Evolutionary conservation across 148 eudicot species (phyloP), one percentile per base, ranked within the genome.

Genomic region (Diospyros lotus): DNA sequence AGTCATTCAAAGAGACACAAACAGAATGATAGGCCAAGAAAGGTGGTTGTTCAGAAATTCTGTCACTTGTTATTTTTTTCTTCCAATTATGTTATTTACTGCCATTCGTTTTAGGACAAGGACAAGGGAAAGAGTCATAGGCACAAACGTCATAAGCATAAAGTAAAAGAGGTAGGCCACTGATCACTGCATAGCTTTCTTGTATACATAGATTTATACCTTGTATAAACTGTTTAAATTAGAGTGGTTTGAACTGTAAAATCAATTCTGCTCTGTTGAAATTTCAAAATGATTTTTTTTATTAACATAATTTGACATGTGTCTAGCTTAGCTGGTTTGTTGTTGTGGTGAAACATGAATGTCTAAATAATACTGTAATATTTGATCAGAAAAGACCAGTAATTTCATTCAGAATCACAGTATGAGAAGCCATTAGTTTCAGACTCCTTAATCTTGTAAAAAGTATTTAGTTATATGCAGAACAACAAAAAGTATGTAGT

Each of bases 161-260:
- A 84, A 84, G 71, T 40, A 68, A 88, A 83, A 87, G 96, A 90
- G 98, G 98, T 94, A 88, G 82, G 81, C 56, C 51, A 65, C 52
- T 72, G 71, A 60, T 58, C 60, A 82, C 74, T 78, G 18, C 66
- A 8, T 60, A 13, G 18, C 18, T 73, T 56, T 61, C 48, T 42
- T 58, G 8, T 11, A 52, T 50, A 6, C 54, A 9, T 58, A 44
- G 4, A 46, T 60, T 48, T 76, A 12, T 28, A 48, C 28, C 4
- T 45, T 4, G 12, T 11, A 39, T 69, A 3, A 59, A 11, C 53
- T 43, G 58, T 44, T 39, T 38, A 52, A 8, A 44, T 39, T 4
- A 28, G 42, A 59, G 40, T 11, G 72, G 9, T 69, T 69, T 69
- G 53, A 46, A 1, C 15, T 15, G n/a, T n/a, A 4, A 15, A 66